Evolutionary conservation across 129 eudicot species (phyloP), one percentile per base, ranked within the genome.

Genomic region (Pulicaria dysenterica): DNA sequence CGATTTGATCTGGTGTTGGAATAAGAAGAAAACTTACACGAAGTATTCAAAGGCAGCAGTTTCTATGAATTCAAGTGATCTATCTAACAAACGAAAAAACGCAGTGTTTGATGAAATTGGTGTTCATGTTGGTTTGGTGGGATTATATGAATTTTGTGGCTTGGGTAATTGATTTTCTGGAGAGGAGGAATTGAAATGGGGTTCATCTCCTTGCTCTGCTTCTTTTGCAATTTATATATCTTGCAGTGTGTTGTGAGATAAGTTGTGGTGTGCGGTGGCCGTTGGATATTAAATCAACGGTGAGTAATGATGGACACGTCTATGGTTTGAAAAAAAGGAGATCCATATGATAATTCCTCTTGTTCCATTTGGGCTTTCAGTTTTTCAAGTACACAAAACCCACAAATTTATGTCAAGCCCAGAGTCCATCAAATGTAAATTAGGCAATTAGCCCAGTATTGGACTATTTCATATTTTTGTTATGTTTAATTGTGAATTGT

Each of bases 211-310:
- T 54, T 63, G 43, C 4, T 54, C 60, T 53, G 57, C 61, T 58
- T 67, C 16, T 46, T 13, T 34, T 72, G 73, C 54, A 24, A 64
- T 55, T 55, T 79, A 71, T 72, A 79, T 63, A 55, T 46, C 63
- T 64, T 48, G 57, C 10, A 37, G 50, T 54, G 19, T 53, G 63
- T 48, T 44, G 58, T 44, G 66, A 59, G 68, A 79, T 79, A 71
- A 79, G 67, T 56, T 66, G 7, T 16, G 83, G 65, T 79, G 83
- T 53, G 77, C 61, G 67, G 73, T 66, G 45, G 19, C 83, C 79
- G 51, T 79, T 79, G 73, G 83, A 73, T 79, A 8, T 47, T 39
- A 42, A 73, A 73, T 79, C 69, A 65, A 79, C 75, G 83, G 79
- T 16, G 24, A 57, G 57, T 10, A 58, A 73, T 79, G 64, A 39